Conservation (phyloP, 345 rosid genomes). For the Arabidopsis thaliana region DNA sequence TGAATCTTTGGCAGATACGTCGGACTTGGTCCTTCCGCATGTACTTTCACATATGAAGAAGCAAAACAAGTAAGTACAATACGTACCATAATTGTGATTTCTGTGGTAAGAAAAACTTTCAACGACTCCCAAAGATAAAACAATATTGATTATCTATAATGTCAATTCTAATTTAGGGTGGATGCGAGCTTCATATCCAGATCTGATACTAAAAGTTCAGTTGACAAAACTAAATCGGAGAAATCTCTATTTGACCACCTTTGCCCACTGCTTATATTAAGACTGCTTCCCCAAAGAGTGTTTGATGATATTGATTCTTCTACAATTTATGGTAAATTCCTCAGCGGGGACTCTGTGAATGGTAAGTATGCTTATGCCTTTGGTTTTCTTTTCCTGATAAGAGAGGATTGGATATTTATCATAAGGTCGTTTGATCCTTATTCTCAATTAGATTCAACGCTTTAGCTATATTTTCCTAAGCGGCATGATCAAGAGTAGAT, state of each 20-base stretch:
- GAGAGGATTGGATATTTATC: conserved; percentile 14
- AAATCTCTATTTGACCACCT: conserved; percentile 72
- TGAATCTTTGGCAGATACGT: conserved; percentile 66
- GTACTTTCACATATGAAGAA: conserved; percentile 63
- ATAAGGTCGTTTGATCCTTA: conserved; percentile 16
- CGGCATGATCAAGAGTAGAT: conserved; percentile 8
- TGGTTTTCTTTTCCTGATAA: conserved; percentile 11
- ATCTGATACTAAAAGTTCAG: conserved; percentile 48
- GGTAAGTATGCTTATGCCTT: conserved; percentile 49
- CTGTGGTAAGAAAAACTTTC: background rate
- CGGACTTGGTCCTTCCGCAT: conserved; percentile 61
- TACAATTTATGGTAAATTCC: conserved; percentile 63
- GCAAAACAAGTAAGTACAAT: conserved; percentile 61
- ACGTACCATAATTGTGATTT: conserved; percentile 12
- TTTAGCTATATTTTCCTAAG: conserved; percentile 20
- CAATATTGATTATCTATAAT: background rate
- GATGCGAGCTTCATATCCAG: conserved; percentile 47
- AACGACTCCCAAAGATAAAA: background rate
- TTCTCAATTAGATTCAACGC: conserved; percentile 16
- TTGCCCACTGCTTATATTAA: conserved; percentile 82
- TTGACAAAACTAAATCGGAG: conserved; percentile 49
- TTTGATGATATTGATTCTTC: conserved; percentile 62
- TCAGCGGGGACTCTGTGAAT: conserved; percentile 44
- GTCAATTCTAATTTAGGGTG: conserved; percentile 44
- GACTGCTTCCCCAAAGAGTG: conserved; percentile 83